Base-by-base conservation (phyloP, 345 rosid species). In the Salix koriyanagi region DNA sequence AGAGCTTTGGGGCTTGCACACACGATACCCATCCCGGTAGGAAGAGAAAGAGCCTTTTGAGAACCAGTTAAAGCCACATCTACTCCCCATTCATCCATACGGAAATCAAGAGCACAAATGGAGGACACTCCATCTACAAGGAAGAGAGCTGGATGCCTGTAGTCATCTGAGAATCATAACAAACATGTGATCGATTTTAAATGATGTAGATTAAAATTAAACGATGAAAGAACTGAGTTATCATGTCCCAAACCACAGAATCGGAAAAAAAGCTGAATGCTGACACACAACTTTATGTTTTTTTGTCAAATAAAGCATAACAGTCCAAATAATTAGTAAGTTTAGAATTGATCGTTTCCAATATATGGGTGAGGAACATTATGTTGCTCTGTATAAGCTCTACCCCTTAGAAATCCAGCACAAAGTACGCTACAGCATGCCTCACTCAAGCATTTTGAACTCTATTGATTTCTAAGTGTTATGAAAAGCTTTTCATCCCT, bases 81-180 rank as follows among this genome's bases (percentile, higher is more conserved):
- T 5, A 96, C 83, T 70, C 99, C 97, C 98, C 98, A 94, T 82
- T 94, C 98, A 70, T 94, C 98, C 98, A 94, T 92, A 54, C 97
- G 97, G 78, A 96, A 96, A 84, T 96, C 99, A 48, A 96, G 88
- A 4, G 99, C 99, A 76, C 99, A 93, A 28, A 96, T 96, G 75
- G 99, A 96, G 41, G 99, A 96, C 44, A 96, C 99, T 77, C 99
- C 99, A 81, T 93, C 99, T 36, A 96, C 99, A 50, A 96, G 90
- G 19, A 96, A 28, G 79, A 96, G 86, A 74, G 99, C 99, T 0
- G 99, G 98, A 80, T 96, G 99, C 75, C 87, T 82, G 87, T 93
- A 92, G 69, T 96, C 91, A 90, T 96, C 98, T 96, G 91, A 42
- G 48, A 74, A 67, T 25, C 69, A 21, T 54, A 39, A 54, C n/a